Evolutionary conservation across 2,329 filamentous ascomycete species (phyloP), one percentile per base, ranked within the genome.

Genomic region (Penicillium sp.): DNA sequence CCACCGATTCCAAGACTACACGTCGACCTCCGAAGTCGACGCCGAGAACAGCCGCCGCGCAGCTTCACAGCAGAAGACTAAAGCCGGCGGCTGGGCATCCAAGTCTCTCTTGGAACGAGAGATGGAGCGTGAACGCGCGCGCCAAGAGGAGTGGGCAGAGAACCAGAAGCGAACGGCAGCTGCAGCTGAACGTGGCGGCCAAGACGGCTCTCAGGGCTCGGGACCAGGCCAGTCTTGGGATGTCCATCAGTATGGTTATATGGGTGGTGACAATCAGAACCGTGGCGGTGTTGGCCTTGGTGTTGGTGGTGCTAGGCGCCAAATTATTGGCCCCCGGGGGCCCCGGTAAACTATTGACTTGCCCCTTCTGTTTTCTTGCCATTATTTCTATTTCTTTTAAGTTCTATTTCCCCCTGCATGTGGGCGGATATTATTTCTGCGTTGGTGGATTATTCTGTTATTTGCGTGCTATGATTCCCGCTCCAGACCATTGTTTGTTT

Each of bases 111-210:
- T 88, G 4, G 85, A 87, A 67, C 81, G 85, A 8, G 86, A 88
- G 63, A 88, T 87, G 86, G 85, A 88, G 69, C 82, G 84, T 21
- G 86, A 88, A 67, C 81, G 85, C 17, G 83, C 86, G 67, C 79
- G 85, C 47, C 86, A 88, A 67, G 77, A 80, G 38, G 86, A 88
- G 60, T 88, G 86, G 86, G 85, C 88, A 68, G 82, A 86, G 45
- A 76, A 76, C 21, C 86, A 88, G 68, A 78, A 82, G 52, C 78
- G 75, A 17, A 76, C 79, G 1, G 74, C 78, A 53, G 77, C 76
- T 33, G 80, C 80, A 0, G 77, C 79, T 1, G 75, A 78, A 41
- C 67, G 71, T 3, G 78, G 77, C n/a, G 35, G 60, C 2, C 63
- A 64, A 13, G 75, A 76, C 55, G 71, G 77, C 8, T 78, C 78